Evolutionary conservation across 2,329 filamentous ascomycete species (phyloP).

Genomic region (Neocucurbitaria cava): DNA sequence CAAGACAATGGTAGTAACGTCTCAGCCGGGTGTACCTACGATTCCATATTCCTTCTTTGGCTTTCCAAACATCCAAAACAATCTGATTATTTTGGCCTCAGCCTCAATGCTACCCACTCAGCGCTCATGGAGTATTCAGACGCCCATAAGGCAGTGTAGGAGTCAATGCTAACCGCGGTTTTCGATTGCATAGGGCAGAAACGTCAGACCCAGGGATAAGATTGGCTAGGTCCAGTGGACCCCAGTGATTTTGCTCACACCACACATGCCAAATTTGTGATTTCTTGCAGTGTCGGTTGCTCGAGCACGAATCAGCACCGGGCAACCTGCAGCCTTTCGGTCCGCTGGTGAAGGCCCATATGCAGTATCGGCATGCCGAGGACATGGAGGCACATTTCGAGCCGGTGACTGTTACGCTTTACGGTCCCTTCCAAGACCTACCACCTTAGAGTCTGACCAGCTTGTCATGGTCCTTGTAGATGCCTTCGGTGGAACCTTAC

Average conservation of each 20-base stretch:
- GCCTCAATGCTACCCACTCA: neutral
- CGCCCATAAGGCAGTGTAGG: neutral
- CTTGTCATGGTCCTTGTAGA: neutral
- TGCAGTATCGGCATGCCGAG: conserved; percentile 29
- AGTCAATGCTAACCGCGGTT: neutral
- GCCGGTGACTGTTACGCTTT: neutral
- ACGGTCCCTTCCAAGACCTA: neutral
- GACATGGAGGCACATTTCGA: neutral
- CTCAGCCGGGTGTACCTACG: neutral
- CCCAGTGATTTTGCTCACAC: neutral
- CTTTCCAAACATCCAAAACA: neutral
- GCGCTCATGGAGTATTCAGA: neutral
- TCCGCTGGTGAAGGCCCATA: conserved; percentile 6
- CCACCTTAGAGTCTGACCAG: neutral
- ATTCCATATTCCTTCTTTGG: neutral
- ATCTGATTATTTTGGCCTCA: neutral
- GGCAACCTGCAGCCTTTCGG: conserved; percentile 9
- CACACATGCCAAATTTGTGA: conserved; percentile 4
- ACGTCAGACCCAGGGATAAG: neutral
- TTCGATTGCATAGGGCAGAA: neutral
- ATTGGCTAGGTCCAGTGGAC: neutral
- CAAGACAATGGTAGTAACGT: neutral
- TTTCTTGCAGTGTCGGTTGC: conserved; percentile 2
- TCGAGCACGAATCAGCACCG: conserved; percentile 11
- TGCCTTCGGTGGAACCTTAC: neutral